phyloP scores from a whole-genome alignment of 2,329 filamentous ascomycete species.

The Nemania diffusa region DNA sequence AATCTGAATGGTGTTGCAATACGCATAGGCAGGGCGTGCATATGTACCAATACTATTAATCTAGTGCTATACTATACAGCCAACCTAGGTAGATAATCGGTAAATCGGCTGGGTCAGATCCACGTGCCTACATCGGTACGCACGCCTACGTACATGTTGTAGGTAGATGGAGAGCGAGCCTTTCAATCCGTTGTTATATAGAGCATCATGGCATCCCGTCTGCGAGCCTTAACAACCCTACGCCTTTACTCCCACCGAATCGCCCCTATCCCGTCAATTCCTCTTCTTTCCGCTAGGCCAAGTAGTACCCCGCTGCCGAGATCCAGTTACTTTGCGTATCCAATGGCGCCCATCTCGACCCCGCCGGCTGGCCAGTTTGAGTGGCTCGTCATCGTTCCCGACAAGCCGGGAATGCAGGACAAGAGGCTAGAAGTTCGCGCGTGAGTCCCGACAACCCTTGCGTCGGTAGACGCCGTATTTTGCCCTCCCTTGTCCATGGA shows the following conservation, averaged over 20 bases:
- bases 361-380: constrained; percentile 43
- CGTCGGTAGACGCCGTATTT: not conserved
- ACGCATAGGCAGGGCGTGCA: not conserved
- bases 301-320: not conserved
- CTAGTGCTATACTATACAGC: too few species aligned
- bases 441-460: constrained; percentile 54
- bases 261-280: not conserved
- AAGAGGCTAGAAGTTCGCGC: constrained; percentile 71
- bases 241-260: not conserved
- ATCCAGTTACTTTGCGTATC: constrained; percentile 14
- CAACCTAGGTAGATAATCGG: not conserved
- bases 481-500: not conserved
- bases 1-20: not conserved
- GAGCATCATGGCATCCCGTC: not conserved
- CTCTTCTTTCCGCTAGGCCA: not conserved
- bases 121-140: not conserved
- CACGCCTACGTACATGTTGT: not conserved
- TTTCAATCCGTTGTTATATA: not conserved
- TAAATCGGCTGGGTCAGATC: not conserved
- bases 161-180: not conserved
- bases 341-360: constrained; percentile 42
- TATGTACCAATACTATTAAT: not conserved
- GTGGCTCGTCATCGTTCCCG: constrained; percentile 76
- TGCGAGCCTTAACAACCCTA: not conserved
- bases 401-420: constrained; percentile 67